A percentile compares a stretch with the other conserved stretches of the same genome.
Conservation (phyloP, 345 rosid genomes). For the Gossypium thurberi region DNA sequence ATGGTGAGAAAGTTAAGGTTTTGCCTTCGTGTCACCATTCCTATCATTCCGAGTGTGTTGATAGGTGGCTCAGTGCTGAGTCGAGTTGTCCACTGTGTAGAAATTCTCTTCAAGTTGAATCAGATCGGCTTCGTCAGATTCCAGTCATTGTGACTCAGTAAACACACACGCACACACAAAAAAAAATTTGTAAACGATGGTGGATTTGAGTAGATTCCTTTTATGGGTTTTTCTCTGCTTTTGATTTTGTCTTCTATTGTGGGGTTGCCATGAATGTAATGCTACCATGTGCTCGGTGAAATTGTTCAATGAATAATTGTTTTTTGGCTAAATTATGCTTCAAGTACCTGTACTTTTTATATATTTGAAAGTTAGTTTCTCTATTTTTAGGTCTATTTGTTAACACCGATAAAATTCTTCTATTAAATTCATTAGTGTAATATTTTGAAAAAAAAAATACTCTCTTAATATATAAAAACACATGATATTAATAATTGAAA, state of each 20-base stretch:
- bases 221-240: not conserved
- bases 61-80: conserved; percentile 50
- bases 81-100: conserved; percentile 76
- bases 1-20: conserved; percentile 62
- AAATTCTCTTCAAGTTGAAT: conserved; percentile 29
- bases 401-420: no score
- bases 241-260: not conserved
- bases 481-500: no score
- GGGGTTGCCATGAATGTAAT: not conserved
- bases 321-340: not conserved
- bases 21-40: conserved; percentile 57
- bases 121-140: conserved; percentile 9
- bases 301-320: not conserved
- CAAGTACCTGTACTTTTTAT: no score
- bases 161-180: not conserved
- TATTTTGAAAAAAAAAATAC: no score
- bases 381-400: no score
- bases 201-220: not conserved
- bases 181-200: no score
- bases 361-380: no score
- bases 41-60: conserved; percentile 69
- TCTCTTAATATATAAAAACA: no score
- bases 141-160: conserved; percentile 8
- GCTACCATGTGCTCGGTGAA: not conserved
- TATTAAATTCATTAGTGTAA: no score